Conservation (phyloP, 2,329 filamentous ascomycete genomes). For the Calonectria pteridis region DNA sequence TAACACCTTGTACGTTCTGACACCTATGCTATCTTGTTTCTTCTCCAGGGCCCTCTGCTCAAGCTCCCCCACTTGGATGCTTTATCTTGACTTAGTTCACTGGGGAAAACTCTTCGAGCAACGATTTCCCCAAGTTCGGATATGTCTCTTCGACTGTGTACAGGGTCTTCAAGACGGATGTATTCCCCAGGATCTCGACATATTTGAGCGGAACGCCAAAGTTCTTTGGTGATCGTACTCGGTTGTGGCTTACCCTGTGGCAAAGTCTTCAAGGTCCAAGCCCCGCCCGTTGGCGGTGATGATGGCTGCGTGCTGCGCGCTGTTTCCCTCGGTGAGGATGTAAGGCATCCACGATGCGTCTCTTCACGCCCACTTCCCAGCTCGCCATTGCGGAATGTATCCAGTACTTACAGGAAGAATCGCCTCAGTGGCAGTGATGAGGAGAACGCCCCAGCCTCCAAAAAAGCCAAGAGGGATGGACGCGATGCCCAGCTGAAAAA, state of each 20-base stretch:
- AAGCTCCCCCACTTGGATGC: neutral
- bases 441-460: neutral
- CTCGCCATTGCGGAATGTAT: neutral
- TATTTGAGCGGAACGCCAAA: neutral
- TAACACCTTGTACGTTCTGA: neutral
- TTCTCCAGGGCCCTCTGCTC: neutral
- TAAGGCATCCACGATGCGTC: neutral
- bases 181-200: neutral
- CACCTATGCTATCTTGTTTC: neutral
- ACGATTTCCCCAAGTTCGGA: neutral
- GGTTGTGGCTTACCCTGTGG: neutral
- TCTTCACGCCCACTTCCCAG: slow-evolving; percentile 1
- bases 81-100: neutral
- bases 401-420: neutral
- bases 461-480: neutral
- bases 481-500: neutral
- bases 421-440: neutral
- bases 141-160: neutral
- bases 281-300: neutral
- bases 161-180: neutral
- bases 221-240: neutral
- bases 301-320: neutral
- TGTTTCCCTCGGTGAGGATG: neutral
- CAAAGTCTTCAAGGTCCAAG: neutral
- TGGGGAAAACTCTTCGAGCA: neutral